Evolutionary conservation across 352 stramenopile species (phyloP), one percentile per base, ranked within the genome.

Genomic region (Phytophthora ramorum): DNA sequence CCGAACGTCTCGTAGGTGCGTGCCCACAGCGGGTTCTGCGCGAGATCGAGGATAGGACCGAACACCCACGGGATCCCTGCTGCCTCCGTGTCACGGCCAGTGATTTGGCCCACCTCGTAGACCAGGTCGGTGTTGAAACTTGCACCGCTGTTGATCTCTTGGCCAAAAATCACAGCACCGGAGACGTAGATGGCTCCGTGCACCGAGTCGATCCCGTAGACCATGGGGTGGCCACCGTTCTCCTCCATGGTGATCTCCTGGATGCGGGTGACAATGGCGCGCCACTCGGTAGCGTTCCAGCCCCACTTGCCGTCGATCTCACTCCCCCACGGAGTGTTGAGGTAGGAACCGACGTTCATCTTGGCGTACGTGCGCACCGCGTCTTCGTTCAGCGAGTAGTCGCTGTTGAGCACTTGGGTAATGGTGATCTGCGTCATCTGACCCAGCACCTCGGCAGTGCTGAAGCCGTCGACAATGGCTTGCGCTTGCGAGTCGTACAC

Each of bases 1-100:
- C 95, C 90, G 81, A 98, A 98, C 28, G 92, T 98, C 72, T 98
- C 95, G 60, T 92, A 98, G 6, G 93, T 90, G 10, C 93, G 77
- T 2, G 84, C 67, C 92, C 93, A 98, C 38, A 93, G 71, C 7
- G 91, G 88, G 58, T 98, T 91, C 45, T 91, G 84, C 0, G 83
- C 78, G 44, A 98, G 65, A 28, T 93, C 85, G 12, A 91, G 74
- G 16, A 97, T 90, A 0, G 93, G 93, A 19, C 77, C 80, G 69
- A 98, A 98, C 0, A 98, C 51, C 90, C 91, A 98, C 2, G 81
- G 82, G 43, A 98, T 95, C 1, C 91, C 94, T 0, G 87, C 92
- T 1, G 88, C 89, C 20, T 87, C 63, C 0, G 91, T 98, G 69
- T 98, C 94, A 3, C 81, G 76, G 28, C 78, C 91, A 17, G 88